A percentile compares a stretch with the other conserved stretches of the same genome.
phyloP scores from a whole-genome alignment of 139 green algal species.

The Chlorella sp. region DNA sequence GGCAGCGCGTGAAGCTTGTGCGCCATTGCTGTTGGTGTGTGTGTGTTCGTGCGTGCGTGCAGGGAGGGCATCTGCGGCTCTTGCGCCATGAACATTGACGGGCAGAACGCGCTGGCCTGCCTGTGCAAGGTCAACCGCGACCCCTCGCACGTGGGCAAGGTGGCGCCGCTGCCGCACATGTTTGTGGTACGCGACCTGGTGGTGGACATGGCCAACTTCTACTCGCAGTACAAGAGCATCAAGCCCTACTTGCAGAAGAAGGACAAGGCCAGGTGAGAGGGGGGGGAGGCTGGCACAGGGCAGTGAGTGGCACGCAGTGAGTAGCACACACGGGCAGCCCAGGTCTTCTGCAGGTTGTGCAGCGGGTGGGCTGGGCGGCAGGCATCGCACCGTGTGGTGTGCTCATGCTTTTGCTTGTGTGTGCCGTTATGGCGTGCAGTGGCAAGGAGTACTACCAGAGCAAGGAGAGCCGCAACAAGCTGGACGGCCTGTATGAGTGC shows the following conservation, averaged over 20 bases:
- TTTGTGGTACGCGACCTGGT: slow-evolving; percentile 97
- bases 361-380: neutral
- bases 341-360: neutral
- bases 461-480: slow-evolving; percentile 86
- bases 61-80: slow-evolving; percentile 98
- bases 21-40: neutral
- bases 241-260: slow-evolving; percentile 93
- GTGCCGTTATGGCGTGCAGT: slow-evolving; percentile 11
- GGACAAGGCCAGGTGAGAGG: slow-evolving; percentile 25
- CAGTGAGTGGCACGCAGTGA: too few species aligned
- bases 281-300: too few species aligned
- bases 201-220: slow-evolving; percentile 99
- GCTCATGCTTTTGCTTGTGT: neutral
- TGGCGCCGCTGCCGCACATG: slow-evolving; percentile 98
- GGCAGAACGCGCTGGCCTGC: slow-evolving; percentile 93
- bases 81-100: slow-evolving; percentile 99
- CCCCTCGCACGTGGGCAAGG: slow-evolving; percentile 43
- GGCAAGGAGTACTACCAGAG: slow-evolving; percentile 84
- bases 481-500: slow-evolving; percentile 99
- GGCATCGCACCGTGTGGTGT: neutral
- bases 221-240: slow-evolving; percentile 98
- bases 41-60: slow-evolving; percentile 3
- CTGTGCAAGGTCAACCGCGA: slow-evolving; percentile 72
- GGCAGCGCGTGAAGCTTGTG: neutral
- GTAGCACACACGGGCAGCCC: neutral